Percentiles rank a stretch among this genome's conserved stretches.
Evolutionary conservation across 31 red algal genomes (phyloP).

Genomic region (Porphyra umbilicalis): DNA sequence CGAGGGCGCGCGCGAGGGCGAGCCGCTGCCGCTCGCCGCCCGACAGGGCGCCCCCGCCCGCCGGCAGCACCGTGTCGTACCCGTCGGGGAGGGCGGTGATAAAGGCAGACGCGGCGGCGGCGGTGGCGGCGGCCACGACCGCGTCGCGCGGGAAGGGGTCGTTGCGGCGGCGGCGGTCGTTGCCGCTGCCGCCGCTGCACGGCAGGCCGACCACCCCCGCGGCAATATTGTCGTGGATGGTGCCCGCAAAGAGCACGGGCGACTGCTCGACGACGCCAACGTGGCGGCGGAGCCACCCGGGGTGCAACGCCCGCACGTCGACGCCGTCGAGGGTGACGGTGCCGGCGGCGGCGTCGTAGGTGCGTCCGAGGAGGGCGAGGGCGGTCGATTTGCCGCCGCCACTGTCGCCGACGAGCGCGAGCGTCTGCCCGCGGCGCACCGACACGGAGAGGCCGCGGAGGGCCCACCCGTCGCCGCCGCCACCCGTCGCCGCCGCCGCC

Average conservation of each 20-base stretch:
- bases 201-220: conserved; percentile 1
- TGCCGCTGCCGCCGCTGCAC: conserved; percentile 3
- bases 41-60: conserved; percentile 2
- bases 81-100: conserved; percentile 77
- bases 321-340: conserved; percentile 50
- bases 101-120: conserved; percentile 76
- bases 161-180: no score
- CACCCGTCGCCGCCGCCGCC: not conserved
- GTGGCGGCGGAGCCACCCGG: conserved; percentile 47
- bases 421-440: conserved; percentile 64
- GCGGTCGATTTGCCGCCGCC: conserved; percentile 84
- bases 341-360: conserved; percentile 68
- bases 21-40: conserved; percentile 54
- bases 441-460: conserved; percentile 59
- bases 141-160: conserved; percentile 45
- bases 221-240: conserved; percentile 74
- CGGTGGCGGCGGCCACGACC: conserved; percentile 51
- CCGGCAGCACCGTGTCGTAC: conserved; percentile 51
- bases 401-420: conserved; percentile 79
- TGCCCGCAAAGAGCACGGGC: conserved; percentile 60
- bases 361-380: conserved; percentile 53
- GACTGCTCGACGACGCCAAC: conserved; percentile 65
- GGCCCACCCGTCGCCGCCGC: conserved; percentile 35
- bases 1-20: conserved; percentile 44
- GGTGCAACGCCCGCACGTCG: conserved; percentile 24